phyloP scores from a whole-genome alignment of 2,329 filamentous ascomycete genomes.

The Botrytis medusae region DNA sequence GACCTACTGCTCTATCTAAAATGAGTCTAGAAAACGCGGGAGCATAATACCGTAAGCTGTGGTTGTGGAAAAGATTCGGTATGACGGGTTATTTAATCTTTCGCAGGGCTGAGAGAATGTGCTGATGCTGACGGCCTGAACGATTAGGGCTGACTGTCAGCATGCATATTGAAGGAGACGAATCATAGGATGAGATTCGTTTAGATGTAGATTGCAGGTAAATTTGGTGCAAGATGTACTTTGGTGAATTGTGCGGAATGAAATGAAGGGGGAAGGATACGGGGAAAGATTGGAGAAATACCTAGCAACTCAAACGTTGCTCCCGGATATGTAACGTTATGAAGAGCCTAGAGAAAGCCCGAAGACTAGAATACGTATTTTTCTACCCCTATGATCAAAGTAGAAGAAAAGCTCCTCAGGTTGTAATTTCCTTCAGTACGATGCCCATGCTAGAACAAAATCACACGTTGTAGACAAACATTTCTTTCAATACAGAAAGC shows the following conservation, averaged over 20 bases:
- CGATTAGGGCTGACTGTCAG: constrained; percentile 28
- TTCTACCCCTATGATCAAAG: background rate
- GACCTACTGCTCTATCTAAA: background rate
- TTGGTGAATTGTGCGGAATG: background rate
- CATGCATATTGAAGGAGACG: constrained; percentile 6
- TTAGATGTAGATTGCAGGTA: background rate
- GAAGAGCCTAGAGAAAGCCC: background rate
- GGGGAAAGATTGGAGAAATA: background rate
- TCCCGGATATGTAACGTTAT: background rate
- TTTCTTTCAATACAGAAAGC: too few relatives aligned
- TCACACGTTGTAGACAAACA: background rate
- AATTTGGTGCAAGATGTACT: background rate
- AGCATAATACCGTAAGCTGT: background rate
- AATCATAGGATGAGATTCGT: background rate
- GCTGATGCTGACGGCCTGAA: constrained; percentile 2
- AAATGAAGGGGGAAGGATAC: background rate
- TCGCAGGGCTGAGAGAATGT: constrained; percentile 18
- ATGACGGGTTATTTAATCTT: background rate
- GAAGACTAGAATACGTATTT: background rate
- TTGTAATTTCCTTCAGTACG: background rate
- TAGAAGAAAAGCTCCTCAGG: background rate
- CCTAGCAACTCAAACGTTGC: background rate
- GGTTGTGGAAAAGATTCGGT: background rate
- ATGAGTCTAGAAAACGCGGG: background rate
- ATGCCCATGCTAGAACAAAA: background rate